Base-by-base conservation (phyloP, 1,284 basidiomycete genomes). In the Ustilago esculenta region DNA sequence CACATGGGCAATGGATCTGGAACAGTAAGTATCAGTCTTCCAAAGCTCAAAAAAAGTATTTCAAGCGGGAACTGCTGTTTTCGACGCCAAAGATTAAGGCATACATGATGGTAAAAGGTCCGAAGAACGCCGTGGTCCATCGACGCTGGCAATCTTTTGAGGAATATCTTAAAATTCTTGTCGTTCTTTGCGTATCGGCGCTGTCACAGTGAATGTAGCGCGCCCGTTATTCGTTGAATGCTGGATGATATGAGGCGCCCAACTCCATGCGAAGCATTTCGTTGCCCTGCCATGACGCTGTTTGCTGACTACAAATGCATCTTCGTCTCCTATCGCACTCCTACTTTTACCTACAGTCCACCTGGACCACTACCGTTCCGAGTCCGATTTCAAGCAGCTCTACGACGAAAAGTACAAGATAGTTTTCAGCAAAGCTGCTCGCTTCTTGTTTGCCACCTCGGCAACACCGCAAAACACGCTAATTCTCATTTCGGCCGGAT, bases 1-100 rank as follows among this genome's bases (percentile, higher is more conserved):
- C 89, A 0, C 93, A 96, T 71, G 94, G 92, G 2, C 94, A 96
- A 81, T 88, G 90, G 83, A 91, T 96, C 17, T 80, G 77, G 74
- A 82, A 76, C 33, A 44, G 68, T 79, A 72, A 69, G 63, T 57
- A 17, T 21, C 17, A 9, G 7, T 4, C n/a, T n/a, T n/a, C n/a
- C n/a, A n/a, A n/a, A n/a, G n/a, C n/a, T n/a, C n/a, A n/a, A n/a
- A n/a, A 29, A 6, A 29, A 6, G 27, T 29, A 7, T 29, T 12
- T 29, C 27, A 29, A 29, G 27, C 7, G 7, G 27, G 27, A 6
- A 23, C 20, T 6, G n/a, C 18, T 7, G 17, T 29, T n/a, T 11
- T 14, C 14, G 21, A 45, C 37, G 48, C 43, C 67, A 5, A 59
- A 11, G 67, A 70, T 70, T 44, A 68, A 15, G n/a, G 25, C 27